Conservation (phyloP, 352 stramenopile species). For the Poterioochromonas sp. region DNA sequence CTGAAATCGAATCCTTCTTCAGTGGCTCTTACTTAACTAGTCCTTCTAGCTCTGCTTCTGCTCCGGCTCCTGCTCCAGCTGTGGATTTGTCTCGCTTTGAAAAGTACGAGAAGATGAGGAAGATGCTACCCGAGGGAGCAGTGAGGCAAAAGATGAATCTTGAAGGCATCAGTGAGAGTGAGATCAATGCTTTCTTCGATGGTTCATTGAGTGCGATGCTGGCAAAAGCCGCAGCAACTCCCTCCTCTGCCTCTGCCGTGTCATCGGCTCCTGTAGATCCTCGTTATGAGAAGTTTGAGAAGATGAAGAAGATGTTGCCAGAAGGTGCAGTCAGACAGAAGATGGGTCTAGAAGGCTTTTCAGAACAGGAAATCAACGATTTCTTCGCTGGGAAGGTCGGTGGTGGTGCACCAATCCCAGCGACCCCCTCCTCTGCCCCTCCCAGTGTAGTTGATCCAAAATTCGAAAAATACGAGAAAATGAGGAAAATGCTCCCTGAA, state of each 20-base stretch:
- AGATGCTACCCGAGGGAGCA: slow-evolving; percentile 7
- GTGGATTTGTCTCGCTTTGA: neutral
- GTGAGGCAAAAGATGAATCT: slow-evolving; percentile 13
- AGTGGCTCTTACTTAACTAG: neutral
- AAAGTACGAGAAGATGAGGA: slow-evolving; percentile 10
- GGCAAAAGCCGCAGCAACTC: neutral
- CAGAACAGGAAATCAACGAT: neutral
- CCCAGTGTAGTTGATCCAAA: neutral
- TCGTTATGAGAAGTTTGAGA: neutral
- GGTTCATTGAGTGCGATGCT: neutral
- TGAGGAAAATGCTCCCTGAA: neutral
- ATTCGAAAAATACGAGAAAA: neutral
- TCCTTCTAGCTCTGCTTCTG: neutral
- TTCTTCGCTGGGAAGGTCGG: neutral
- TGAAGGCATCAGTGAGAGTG: neutral
- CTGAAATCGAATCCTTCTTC: slow-evolving; percentile 6
- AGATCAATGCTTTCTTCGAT: neutral
- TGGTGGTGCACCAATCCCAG: too few species aligned
- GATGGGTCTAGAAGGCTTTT: neutral
- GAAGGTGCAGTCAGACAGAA: neutral
- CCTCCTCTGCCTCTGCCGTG: neutral
- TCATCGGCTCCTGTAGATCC: neutral
- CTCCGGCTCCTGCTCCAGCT: neutral
- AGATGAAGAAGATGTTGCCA: neutral
- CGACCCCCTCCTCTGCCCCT: neutral